phyloP scores from a whole-genome alignment of 106 monocot species.

The Chionographis japonica region DNA sequence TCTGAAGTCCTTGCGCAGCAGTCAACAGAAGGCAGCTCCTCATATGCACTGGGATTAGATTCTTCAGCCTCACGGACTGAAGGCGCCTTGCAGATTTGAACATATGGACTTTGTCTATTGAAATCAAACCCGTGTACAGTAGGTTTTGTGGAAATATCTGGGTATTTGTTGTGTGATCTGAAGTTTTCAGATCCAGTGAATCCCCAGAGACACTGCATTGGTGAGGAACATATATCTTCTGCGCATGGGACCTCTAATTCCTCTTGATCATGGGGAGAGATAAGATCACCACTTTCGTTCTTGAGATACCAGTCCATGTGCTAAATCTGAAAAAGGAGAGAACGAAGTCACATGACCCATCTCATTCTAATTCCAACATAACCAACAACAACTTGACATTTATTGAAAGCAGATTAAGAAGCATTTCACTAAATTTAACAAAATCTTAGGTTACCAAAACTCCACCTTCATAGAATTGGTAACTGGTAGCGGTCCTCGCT shows the following conservation, averaged over 20 bases:
- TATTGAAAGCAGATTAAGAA: background rate
- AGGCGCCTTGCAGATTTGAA: background rate
- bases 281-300: background rate
- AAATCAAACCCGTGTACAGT: too few relatives aligned
- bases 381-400: too few relatives aligned
- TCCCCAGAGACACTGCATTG: too few relatives aligned
- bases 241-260: background rate
- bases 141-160: background rate
- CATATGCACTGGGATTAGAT: slow-evolving; percentile 6
- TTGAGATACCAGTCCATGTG: slow-evolving; percentile 13
- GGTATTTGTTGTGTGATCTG: background rate
- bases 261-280: slow-evolving; percentile 1
- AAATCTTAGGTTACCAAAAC: too few relatives aligned
- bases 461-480: too few relatives aligned
- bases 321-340: slow-evolving; percentile 5
- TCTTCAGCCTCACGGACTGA: slow-evolving; percentile 2
- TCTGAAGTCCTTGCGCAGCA: background rate
- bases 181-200: background rate
- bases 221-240: too few relatives aligned
- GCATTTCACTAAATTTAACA: too few relatives aligned
- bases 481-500: too few relatives aligned
- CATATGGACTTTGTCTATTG: background rate
- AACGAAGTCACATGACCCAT: too few relatives aligned
- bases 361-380: too few relatives aligned
- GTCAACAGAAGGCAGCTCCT: too few relatives aligned